phyloP scores from a whole-genome alignment of 192 early-diverging fungal genomes.

The Chytriomyces sp. region DNA sequence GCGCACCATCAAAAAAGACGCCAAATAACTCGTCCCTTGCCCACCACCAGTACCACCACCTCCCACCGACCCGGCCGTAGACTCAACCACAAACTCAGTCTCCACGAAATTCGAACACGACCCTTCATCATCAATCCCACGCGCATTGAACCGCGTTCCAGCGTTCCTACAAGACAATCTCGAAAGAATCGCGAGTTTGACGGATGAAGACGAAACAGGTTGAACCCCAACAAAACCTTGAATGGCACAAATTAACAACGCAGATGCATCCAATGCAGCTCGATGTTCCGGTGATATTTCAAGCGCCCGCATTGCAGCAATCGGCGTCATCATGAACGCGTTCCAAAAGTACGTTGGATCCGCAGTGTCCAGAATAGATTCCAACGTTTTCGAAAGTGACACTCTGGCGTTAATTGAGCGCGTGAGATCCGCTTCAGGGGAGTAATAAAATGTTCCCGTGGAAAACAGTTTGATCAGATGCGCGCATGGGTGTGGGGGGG shows the following conservation, averaged over 20 bases:
- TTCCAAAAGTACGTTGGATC: slow-evolving; percentile 94
- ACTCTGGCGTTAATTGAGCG: slow-evolving; percentile 64
- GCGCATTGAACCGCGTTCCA: slow-evolving; percentile 91
- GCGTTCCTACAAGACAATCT: slow-evolving; percentile 79
- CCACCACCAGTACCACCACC: too few relatives aligned
- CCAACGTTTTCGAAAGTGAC: slow-evolving; percentile 34
- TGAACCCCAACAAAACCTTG: slow-evolving; percentile 76
- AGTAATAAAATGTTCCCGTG: slow-evolving; percentile 92
- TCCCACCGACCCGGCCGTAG: not conserved
- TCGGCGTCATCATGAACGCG: slow-evolving; percentile 74
- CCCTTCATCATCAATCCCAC: slow-evolving; percentile 97
- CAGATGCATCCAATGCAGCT: slow-evolving; percentile 70
- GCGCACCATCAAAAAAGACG: slow-evolving; percentile 76
- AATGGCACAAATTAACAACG: slow-evolving; percentile 75
- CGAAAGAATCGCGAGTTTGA: slow-evolving; percentile 61
- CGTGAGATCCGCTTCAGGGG: slow-evolving; percentile 86
- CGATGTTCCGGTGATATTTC: slow-evolving; percentile 71
- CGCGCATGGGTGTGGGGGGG: slow-evolving; percentile 73
- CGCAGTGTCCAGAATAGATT: slow-evolving; percentile 55
- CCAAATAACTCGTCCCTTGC: slow-evolving; percentile 27
- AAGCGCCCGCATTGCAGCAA: slow-evolving; percentile 77
- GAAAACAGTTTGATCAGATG: slow-evolving; percentile 78
- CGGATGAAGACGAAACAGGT: slow-evolving; percentile 12
- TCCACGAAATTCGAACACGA: slow-evolving; percentile 99
- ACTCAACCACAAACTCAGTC: slow-evolving; percentile 82